These are phyloP conservation scores for Crithidia bombi DNA, from an alignment of 208 protist species.

Conservation along the genomic window DNA sequence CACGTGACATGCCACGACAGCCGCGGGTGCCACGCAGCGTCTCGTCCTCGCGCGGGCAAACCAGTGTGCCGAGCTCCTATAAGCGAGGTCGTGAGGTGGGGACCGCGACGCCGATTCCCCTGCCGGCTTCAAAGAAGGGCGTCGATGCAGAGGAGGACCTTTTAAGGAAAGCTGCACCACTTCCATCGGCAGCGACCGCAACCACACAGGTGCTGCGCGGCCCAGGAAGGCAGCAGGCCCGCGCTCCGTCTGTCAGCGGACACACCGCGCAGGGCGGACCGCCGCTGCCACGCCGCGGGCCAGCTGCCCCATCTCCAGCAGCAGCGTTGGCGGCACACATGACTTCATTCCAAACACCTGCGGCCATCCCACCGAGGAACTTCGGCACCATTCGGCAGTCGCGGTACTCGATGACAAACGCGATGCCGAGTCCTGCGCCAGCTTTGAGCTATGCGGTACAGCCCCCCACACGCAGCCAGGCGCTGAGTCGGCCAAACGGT, in stretches of 20 bases:
- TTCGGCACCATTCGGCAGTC: conserved; percentile 47
- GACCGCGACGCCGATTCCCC: not conserved
- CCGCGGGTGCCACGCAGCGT: conserved; percentile 60
- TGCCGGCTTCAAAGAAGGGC: conserved; percentile 1
- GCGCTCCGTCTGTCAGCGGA: conserved; percentile 55
- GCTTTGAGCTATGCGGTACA: not conserved
- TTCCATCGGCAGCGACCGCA: not conserved
- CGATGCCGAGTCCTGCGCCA: conserved; percentile 27
- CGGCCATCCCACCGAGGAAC: conserved; percentile 46
- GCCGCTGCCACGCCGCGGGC: conserved; percentile 68
- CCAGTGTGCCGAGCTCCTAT: not conserved
- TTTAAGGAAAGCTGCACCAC: not conserved
- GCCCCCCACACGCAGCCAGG: conserved; percentile 11
- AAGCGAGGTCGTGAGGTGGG: conserved; percentile 22
- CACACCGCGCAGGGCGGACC: conserved; percentile 63
- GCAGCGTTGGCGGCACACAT: conserved; percentile 18
- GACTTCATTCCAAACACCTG: conserved; percentile 30
- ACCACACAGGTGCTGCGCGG: conserved; percentile 22
- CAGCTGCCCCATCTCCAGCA: conserved; percentile 38
- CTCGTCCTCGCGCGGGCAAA: conserved; percentile 34
- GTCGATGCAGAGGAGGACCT: conserved; percentile 21
- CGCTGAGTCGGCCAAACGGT: conserved; percentile 32
- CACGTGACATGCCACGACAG: conserved; percentile 58
- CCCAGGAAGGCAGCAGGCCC: conserved; percentile 20
- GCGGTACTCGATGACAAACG: conserved; percentile 53